Base-by-base conservation (phyloP, 1,284 basidiomycete species). In the Dichomitus squalens region DNA sequence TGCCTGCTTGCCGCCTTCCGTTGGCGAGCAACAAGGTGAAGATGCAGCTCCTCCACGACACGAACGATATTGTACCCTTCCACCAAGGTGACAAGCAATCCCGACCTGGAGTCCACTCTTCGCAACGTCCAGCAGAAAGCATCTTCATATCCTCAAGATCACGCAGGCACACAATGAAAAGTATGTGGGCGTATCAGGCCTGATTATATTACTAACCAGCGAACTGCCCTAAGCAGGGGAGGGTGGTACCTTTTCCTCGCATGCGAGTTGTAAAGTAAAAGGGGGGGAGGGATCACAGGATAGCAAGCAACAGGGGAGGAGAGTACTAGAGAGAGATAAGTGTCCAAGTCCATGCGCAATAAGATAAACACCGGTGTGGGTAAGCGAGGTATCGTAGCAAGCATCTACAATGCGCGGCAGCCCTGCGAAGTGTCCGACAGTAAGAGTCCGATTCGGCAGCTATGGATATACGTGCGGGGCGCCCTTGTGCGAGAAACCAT, bases 181-280 rank as follows among this genome's bases (percentile, higher is more conserved):
- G 43, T 23, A 9, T 48, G 40, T 59, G 56, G 55, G 63, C 58
- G 64, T 47, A 47, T 64, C 66, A 54, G 58, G 60, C 65, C 63
- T 67, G 65, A 66, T 69, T 51, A 56, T 62, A 69, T 69, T 69
- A 53, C 58, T 38, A 39, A 62, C 51, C 60, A 65, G 61, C 60
- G 59, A 47, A 65, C 66, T 68, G 65, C 66, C 61, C 62, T 66
- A 64, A 63, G 60, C 57, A 36, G 33, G 60, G 41, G 53, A 33
- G 60, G 41, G 47, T 21, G 44, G 55, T 52, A 65, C 64, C 67
- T 68, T 68, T 72, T 73, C 72, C 72, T 73, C 69, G 70, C 70
- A 71, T 67, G 70, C 72, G 70, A 72, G 69, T 61, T 64, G 61
- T 61, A 67, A 54, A 61, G 61, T 59, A 66, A 59, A 57, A 57